Base-by-base conservation (phyloP, 2,329 filamentous ascomycete species). In the Aspergillus aculeatinus region DNA sequence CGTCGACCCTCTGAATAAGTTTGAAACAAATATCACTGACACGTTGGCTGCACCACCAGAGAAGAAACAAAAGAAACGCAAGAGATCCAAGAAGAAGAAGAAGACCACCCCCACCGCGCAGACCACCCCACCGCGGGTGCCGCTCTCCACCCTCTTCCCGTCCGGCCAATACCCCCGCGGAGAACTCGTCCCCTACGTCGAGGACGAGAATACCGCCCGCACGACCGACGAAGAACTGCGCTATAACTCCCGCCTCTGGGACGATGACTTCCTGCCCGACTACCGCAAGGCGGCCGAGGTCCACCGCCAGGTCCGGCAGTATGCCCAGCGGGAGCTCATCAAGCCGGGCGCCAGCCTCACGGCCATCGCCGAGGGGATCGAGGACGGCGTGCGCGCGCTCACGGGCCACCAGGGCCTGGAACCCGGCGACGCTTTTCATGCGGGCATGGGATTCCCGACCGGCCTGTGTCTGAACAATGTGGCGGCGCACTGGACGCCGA, bases 261-360 rank as follows among this genome's bases (percentile, higher is more conserved):
- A 83, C 61, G 73, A 77, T 23, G 76, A 74, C 12, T 84, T 83
- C 65, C 74, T 85, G 23, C 74, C 72, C 25, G 77, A 85, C 59
- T 86, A 85, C 69, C 81, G 83, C 51, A 78, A 85, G 69, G 83
- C 81, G 10, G 83, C 83, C 0, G 83, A 85, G 66, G 75, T 83
- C 50, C 83, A 86, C 68, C 79, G 83, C 49, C 80, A 85, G 69
- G 81, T 83, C 51, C 80, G 83, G 27, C 77, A 79, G 48, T 83
- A 79, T 69, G 79, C 79, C 5, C 81, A 82, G 66, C 60, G 70
- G 14, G 76, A 74, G 27, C 55, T 44, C 58, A 80, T 80, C 66
- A 81, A 81, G 68, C 83, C 83, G 0, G 83, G 83, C 11, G 71
- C 76, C 58, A 76, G 74, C 49, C 70, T 86, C 51, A 79, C 73